Evolutionary conservation across 2,329 filamentous ascomycete genomes (phyloP), one percentile per base, ranked within the genome.

Genomic region (Botrytis paeoniae): DNA sequence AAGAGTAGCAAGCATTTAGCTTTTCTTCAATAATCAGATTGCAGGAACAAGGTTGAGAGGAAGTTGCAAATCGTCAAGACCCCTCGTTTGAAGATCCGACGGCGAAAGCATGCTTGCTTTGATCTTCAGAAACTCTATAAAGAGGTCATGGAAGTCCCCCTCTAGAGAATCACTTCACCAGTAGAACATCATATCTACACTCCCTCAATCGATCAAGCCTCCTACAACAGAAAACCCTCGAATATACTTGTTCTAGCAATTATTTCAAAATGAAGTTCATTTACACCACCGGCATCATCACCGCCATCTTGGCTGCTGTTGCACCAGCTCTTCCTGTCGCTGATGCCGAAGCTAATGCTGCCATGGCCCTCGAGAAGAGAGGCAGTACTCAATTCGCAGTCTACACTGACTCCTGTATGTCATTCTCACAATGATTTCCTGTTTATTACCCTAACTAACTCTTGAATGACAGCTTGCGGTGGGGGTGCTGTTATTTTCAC

Each of bases 241-340:
- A 14, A 37, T 51, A n/a, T 20, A 39, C 4, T 61, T 10, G 43
- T 2, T 45, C 10, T 2, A 69, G 20, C 29, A 43, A 43, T 4
- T 7, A 0, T 14, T 41, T 45, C 66, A 61, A 61, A 39, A 70
- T 70, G 68, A 70, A 70, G 68, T 45, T 70, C 39, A n/a, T 70
- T 57, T 70, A 61, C 29, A 70, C 68, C 29, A 45, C 68, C 54
- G 45, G 68, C 54, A 61, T 70, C 39, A 70, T 70, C 68, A 70
- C 68, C 20, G 54, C 54, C 54, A 59, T 70, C 39, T 35, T 70
- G 29, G 68, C 68, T 29, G 39, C 68, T 45, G 39, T 45, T 35
- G 54, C 37, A 5, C 54, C 68, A 45, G 68, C 68, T 25, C 54
- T 70, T 1, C 68, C 68, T 3, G 39, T 61, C 39, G 68, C 54